Evolutionary conservation across 306 rosid species (phyloP).

Genomic region (Ziziphus jujuba): DNA sequence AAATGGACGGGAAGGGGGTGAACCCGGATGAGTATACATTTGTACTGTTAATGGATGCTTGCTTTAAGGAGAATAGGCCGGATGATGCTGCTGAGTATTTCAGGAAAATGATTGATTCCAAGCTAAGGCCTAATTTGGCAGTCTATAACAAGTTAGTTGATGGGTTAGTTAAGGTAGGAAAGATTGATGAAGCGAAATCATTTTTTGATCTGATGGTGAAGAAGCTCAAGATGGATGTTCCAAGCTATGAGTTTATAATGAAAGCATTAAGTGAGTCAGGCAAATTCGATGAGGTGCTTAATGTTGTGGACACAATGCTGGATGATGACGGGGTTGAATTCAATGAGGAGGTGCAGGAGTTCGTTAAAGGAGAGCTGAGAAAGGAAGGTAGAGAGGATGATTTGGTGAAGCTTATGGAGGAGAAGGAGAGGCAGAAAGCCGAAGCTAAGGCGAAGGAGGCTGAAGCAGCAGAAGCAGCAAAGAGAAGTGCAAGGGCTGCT

Average conservation of each 20-base stretch:
- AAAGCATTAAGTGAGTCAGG: constrained; percentile 73
- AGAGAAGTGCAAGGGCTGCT: constrained; percentile 76
- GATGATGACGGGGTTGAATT: constrained; percentile 76
- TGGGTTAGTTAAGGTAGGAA: constrained; percentile 75
- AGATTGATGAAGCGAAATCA: constrained; percentile 69
- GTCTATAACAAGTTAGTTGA: constrained; percentile 80
- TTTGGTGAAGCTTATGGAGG: constrained; percentile 77
- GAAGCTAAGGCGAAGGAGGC: constrained; percentile 93
- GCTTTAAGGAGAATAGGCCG: constrained; percentile 72
- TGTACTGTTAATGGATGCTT: constrained; percentile 83
- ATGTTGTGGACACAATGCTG: constrained; percentile 71
- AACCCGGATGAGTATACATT: constrained; percentile 84
- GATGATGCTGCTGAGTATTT: constrained; percentile 89
- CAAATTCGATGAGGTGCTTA: constrained; percentile 70
- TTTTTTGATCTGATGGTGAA: constrained; percentile 87
- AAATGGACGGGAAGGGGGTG: constrained; percentile 75
- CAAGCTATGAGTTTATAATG: constrained; percentile 80
- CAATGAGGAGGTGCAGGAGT: constrained; percentile 75
- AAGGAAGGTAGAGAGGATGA: constrained; percentile 91
- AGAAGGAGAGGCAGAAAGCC: constrained; percentile 87
- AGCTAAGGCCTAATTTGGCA: constrained; percentile 82
- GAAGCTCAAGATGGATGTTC: constrained; percentile 91
- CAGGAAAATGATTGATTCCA: constrained; percentile 73
- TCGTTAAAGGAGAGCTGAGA: constrained; percentile 72
- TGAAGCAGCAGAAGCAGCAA: constrained; percentile 95